Evolutionary conservation across 495 filamentous ascomycete genomes (phyloP), one percentile per base, ranked within the genome.

Genomic region (Talaromyces borbonicus): DNA sequence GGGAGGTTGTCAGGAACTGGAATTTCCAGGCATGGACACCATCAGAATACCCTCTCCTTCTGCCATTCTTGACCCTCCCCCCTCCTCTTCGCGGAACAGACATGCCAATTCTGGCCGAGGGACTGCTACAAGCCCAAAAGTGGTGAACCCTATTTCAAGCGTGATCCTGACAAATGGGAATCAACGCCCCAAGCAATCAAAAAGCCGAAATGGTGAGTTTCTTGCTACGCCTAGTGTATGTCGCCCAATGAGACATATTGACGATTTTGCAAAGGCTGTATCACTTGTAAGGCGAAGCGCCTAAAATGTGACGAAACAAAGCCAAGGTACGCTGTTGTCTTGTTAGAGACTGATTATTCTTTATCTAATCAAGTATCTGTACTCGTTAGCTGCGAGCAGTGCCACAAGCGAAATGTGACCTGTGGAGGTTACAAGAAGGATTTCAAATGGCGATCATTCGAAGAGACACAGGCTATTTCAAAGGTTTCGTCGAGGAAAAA

Each of bases 371-470:
- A 18, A 23, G 7, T 41, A n/a, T 12, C 2, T 19, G 12, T 22
- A 8, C 12, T 11, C n/a, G 3, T 3, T 35, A 46, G 43, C 26
- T 90, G 85, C 54, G 71, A 79, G 30, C 84, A 88, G 65, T 88
- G 85, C 56, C 68, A 77, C 30, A 77, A 79, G 44, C 75, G 85
- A 20, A 79, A 75, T 45, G 83, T 88, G 12, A 57, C 63, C 12
- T 90, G 85, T 56, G 84, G 84, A 25, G 85, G 85, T 14, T 90
- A 88, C 59, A 85, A 80, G 56, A 90, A 85, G 60, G 81, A 85
- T 55, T 87, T 86, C 66, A 89, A 88, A 73, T 89, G 85, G 84
- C 72, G 83, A 26, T 73, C 83, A 1, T 86, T 87, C 52, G 85
- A 85, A 54, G 85, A 87, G 54, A 68, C 73, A 39, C 78, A 63